Base-by-base conservation (phyloP, 345 rosid genomes). In the Leavenworthia alabamica region DNA sequence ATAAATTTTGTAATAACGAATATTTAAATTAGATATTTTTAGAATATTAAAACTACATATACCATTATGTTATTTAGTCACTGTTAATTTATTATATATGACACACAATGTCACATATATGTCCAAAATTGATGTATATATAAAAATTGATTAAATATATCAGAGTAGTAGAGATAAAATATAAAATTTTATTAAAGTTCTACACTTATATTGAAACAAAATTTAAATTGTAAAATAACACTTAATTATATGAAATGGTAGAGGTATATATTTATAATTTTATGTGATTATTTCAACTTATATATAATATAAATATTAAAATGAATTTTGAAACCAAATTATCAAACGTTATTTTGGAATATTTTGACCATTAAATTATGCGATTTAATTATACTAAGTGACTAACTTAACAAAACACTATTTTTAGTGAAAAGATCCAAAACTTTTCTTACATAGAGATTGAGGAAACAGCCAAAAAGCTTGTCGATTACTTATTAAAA, bases 391-490 rank as follows among this genome's bases (percentile, higher is more conserved):
- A 0, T 53, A 17, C 47, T 20, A 26, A 44, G 40, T 35, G 60
- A 17, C 28, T 60, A 9, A 23, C 55, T 51, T 43, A 60, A 44
- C 20, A 60, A 55, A 55, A 46, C 50, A 70, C 36, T 62, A 36
- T 20, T 27, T 27, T 55, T 39, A 46, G 58, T 28, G 57, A 28
- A 70, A 70, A 70, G 74, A 64, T 63, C 52, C 64, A 71, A 71
- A 71, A 64, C 70, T 56, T 57, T 53, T 63, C 36, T 63, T 48
- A 56, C 70, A 56, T 71, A 40, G 75, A 71, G 59, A 71, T 63
- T 64, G 60, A 63, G 27, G 75, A 63, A 71, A 67, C 62, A 33
- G 68, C 68, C 75, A 65, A 64, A 70, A 71, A 55, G 54, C 6
- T 63, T 62, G 65, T 56, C 70, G 59, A 52, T 47, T 55, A 49